Base-by-base conservation (phyloP, 768 basidiomycete genomes). In the Pleurotus salmoneostramineus region DNA sequence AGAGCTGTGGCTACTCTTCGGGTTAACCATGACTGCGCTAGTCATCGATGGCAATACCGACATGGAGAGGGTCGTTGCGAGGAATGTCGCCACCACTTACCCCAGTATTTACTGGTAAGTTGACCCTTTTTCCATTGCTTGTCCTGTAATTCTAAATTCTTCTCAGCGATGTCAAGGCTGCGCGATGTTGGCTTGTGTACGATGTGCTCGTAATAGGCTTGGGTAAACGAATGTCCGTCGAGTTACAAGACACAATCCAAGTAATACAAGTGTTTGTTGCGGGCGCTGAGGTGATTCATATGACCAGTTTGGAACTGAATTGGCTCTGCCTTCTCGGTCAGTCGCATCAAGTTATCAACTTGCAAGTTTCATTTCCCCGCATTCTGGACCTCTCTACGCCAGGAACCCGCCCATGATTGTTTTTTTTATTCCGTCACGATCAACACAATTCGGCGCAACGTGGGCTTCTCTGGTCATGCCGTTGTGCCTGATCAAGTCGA, bases 21-120 rank as follows among this genome's bases (percentile, higher is more conserved):
- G 6, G 68, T 71, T 4, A 77, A 83, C 58, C 88, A 88, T 63
- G 76, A 83, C 2, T 89, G 87, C 57, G 63, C 58, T 3, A 14
- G 59, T 7, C 49, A 37, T 17, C 36, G 10, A 0, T 80, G 79
- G 77, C 58, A 57, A 1, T 73, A 70, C 55, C 65, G 71, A 0
- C 0, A 50, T 0, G 77, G 77, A 0, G 68, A 69, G 0, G 77
- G 74, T 0, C 58, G 46, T 3, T 85, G 84, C 57, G 75, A 82
- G 45, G 71, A 64, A 50, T 85, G 83, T 59, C 63, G 57, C 11
- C 57, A 66, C 48, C 55, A 69, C 50, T 63, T 86, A 6, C 74
- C 69, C 0, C 11, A 66, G 1, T 87, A 73, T 67, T 68, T 88
- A 43, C 68, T 80, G 64, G 86, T 87, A 60, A 66, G 81, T n/a